Conservation (phyloP, 2,329 filamentous ascomycete species). For the Atkinsonella hypoxylon region DNA sequence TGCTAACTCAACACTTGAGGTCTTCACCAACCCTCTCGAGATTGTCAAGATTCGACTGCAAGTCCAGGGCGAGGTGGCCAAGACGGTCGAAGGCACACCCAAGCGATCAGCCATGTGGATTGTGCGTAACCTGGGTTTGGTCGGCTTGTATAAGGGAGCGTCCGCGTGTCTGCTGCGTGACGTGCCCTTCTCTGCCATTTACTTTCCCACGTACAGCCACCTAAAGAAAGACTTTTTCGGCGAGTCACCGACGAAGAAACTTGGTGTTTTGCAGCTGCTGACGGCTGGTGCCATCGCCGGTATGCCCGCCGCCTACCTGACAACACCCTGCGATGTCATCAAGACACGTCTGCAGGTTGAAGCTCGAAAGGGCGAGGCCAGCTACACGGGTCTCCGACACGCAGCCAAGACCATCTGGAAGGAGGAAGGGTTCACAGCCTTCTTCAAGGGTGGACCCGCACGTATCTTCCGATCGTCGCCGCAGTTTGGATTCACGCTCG, state of each 20-base stretch:
- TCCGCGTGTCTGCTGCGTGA: constrained; percentile 90
- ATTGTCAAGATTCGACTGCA: constrained; percentile 99
- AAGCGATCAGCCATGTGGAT: constrained; percentile 97
- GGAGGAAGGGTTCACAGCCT: constrained; percentile 89
- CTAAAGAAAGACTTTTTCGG: constrained; percentile 91
- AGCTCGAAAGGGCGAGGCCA: constrained; percentile 84
- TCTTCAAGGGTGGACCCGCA: constrained; percentile 97
- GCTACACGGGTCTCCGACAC: constrained; percentile 79
- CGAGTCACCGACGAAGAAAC: constrained; percentile 74
- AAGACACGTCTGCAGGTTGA: constrained; percentile 98
- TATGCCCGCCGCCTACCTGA: constrained; percentile 88
- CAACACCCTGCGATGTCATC: constrained; percentile 96
- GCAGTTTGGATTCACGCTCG: constrained; percentile 95
- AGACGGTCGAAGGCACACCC: constrained; percentile 68
- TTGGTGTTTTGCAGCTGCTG: constrained; percentile 81
- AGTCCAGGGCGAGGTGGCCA: constrained; percentile 90
- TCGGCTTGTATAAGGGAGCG: constrained; percentile 94
- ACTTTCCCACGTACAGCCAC: constrained; percentile 95
- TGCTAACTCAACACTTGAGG: constrained; percentile 31
- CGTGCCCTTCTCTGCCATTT: constrained; percentile 96
- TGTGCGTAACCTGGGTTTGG: constrained; percentile 82
- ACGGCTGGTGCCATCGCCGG: constrained; percentile 89
- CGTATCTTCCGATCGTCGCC: constrained; percentile 91
- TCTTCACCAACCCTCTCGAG: constrained; percentile 95
- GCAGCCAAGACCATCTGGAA: constrained; percentile 71